These are phyloP conservation scores for Penicillium brevicompactum DNA, from an alignment of 2,329 filamentous ascomycete genomes.

Conservation along the genomic window DNA sequence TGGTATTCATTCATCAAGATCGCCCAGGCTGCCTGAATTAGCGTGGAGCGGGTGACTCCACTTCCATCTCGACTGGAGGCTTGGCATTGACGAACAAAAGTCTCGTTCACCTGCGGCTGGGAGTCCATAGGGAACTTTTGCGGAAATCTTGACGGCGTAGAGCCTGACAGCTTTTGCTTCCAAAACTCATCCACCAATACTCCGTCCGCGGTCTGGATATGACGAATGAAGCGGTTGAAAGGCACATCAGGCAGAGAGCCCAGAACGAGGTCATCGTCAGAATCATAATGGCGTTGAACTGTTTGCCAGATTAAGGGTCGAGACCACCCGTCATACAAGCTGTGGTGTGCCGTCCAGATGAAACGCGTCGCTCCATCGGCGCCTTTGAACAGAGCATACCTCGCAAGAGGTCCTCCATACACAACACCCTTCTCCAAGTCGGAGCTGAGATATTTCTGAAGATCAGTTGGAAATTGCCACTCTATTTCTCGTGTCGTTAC, in stretches of 20 bases:
- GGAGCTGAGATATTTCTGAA: background rate
- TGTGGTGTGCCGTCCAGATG: background rate
- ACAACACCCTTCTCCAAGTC: background rate
- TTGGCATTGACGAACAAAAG: background rate
- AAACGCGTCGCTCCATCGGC: background rate
- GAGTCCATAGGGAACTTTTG: background rate
- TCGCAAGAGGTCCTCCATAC: background rate
- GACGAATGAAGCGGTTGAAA: background rate
- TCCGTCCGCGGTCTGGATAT: background rate
- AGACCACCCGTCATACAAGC: background rate
- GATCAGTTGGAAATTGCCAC: background rate
- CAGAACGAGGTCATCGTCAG: no score
- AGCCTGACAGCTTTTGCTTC: background rate
- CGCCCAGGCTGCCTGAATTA: conserved; percentile 5
- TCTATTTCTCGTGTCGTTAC: background rate
- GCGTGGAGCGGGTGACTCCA: background rate
- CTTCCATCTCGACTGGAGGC: background rate
- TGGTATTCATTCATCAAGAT: background rate
- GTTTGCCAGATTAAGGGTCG: background rate
- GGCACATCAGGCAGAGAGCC: background rate
- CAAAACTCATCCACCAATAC: background rate
- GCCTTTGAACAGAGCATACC: background rate
- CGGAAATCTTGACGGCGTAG: background rate
- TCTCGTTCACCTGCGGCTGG: background rate
- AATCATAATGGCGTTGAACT: background rate